Base-by-base conservation (phyloP, 1,284 basidiomycete genomes). In the Ganoderma multipileum region DNA sequence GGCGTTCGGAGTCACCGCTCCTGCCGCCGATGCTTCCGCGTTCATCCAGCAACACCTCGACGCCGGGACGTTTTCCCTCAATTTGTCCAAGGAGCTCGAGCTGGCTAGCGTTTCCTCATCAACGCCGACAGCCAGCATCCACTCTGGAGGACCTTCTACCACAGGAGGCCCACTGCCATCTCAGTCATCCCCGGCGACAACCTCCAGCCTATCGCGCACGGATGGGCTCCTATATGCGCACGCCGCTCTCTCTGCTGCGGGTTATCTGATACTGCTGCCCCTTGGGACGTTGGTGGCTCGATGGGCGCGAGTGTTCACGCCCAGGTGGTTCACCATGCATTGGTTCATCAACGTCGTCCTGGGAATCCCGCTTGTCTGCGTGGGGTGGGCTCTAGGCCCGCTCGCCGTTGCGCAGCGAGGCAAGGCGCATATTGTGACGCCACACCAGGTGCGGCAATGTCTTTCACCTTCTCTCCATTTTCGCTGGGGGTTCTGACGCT, bases 181-280 rank as follows among this genome's bases (percentile, higher is more conserved):
- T 18, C 66, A 71, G 62, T 68, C 71, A 58, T 55, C 68, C 36
- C 28, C 64, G 54, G 47, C 66, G 26, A 52, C 64, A 50, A n/a
- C 50, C 20, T 44, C 26, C 26, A 39, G 26, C 64, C 33, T 39
- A 64, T 69, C 68, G 54, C 70, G 57, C 44, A 77, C 82, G 62
- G 82, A 84, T 73, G 80, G 80, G 58, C 76, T 86, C 44, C 81
- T 90, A 11, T 79, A 87, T 41, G 84, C 85, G 2, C 89, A 91
- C 75, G 88, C 84, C 23, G 76, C 84, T 47, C 76, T 88, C 52
- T 83, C 86, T 20, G 83, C 84, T 12, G 70, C 89, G 23, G 91
- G 87, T 0, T 90, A 91, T 76, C 80, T 91, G 74, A 77, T 91
- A 23, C 72, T 92, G 16, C 79, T 92, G 0, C 91, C 91, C 1